Evolutionary conservation across 805 yeast species (phyloP), one percentile per base, ranked within the genome.

Genomic region (Grigorovia yakushimaensis): DNA sequence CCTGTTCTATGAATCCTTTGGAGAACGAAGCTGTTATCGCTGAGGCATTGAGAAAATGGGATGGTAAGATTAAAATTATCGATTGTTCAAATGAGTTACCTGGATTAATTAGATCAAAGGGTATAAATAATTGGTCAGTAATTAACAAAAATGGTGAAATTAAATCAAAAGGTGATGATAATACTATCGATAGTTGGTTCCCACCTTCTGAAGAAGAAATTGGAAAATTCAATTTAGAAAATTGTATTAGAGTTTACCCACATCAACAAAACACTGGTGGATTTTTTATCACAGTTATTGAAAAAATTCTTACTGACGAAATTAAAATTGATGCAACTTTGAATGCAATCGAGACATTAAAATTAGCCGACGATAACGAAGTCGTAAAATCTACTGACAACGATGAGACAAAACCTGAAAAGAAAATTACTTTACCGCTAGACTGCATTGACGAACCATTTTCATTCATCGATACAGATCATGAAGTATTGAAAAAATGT

Each of bases 241-340:
- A 81, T 52, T 86, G 96, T 73, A 80, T 93, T 57, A 79, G 98
- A 70, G 93, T 93, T n/a, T 93, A 93, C 64, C 98, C 98, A 44
- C 97, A 93, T 66, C 85, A 84, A 67, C 98, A 93, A 70, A 89
- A 93, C 66, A 91, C 98, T 37, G 98, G 98, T 57, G 98, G 97
- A 1, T 93, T 93, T 65, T 93, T 93, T 69, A 89, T 93, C 59
- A 82, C 97, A 21, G 95, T 89, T 20, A 73, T 93, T 54, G 96
- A 88, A 65, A 88, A 87, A 41, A 9, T 20, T 13, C 15, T 43
- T 11, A 33, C 37, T 18, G 64, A 58, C 2, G 56, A 48, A 7
- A 19, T 49, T 23, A 54, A 46, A 38, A 54, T n/a, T n/a, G n/a
- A n/a, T n/a, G n/a, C n/a, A n/a, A n/a, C n/a, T n/a, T n/a, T n/a